Evolutionary conservation across 139 green algal genomes (phyloP).

Genomic region (Picochlorum sp.): DNA sequence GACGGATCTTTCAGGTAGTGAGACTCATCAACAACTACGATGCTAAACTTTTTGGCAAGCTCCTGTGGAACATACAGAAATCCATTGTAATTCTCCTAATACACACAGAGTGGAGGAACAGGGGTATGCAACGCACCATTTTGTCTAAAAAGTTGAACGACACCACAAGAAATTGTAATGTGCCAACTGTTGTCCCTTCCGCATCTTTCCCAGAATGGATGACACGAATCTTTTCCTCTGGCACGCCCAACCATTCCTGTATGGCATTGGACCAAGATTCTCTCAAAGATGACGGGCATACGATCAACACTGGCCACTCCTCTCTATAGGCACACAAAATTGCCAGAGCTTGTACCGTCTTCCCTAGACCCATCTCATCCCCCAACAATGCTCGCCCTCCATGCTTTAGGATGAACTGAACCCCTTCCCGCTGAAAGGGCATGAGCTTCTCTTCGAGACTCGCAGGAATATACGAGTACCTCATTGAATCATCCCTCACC

Average conservation of each 20-base stretch:
- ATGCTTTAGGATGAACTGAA: slow-evolving; percentile 57
- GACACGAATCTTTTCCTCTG: slow-evolving; percentile 34
- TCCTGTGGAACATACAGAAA: slow-evolving; percentile 16
- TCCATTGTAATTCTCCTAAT: neutral
- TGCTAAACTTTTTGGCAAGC: slow-evolving; percentile 1
- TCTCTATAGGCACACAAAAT: slow-evolving; percentile 57
- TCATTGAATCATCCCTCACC: slow-evolving; percentile 30
- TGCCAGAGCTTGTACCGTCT: slow-evolving; percentile 66
- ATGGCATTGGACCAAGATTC: slow-evolving; percentile 64
- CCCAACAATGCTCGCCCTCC: slow-evolving; percentile 67
- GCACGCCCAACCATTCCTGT: slow-evolving; percentile 50
- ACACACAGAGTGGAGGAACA: neutral
- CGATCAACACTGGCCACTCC: slow-evolving; percentile 71
- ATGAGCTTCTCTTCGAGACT: slow-evolving; percentile 37
- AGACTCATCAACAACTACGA: slow-evolving; percentile 51
- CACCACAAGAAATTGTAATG: slow-evolving; percentile 50
- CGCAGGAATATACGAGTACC: slow-evolving; percentile 35
- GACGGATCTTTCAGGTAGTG: slow-evolving; percentile 62
- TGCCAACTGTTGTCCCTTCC: neutral
- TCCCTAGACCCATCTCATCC: slow-evolving; percentile 53
- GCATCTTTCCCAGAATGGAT: slow-evolving; percentile 26
- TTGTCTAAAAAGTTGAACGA: slow-evolving; percentile 82
- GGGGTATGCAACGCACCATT: slow-evolving; percentile 35
- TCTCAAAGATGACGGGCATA: slow-evolving; percentile 62
- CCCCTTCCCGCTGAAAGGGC: slow-evolving; percentile 57